Evolutionary conservation across 2,329 filamentous ascomycete species (phyloP), one percentile per base, ranked within the genome.

Genomic region (Coleophoma cylindrospora): DNA sequence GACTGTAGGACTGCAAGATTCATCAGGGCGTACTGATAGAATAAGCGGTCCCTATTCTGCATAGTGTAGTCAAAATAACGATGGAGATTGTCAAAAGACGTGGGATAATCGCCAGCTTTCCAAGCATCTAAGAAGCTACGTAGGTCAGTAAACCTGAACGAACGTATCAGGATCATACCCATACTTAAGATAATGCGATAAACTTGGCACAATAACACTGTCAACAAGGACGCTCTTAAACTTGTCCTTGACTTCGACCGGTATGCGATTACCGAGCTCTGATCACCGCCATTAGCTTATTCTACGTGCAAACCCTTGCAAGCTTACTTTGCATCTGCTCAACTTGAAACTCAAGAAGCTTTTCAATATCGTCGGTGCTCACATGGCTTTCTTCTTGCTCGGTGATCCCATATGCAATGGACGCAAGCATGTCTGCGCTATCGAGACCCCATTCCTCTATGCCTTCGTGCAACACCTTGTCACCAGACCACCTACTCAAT

Each of bases 51-150:
- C 53, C 84, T 76, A 57, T 84, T 87, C 61, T 94, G 87, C 82
- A 95, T 91, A 1, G 91, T 94, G 68, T 96, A 96, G 67, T 99
- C 94, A 61, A 96, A 99, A 67, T 96, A 99, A 47, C 90, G 85
- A 66, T 97, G 91, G 17, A 99, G 76, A 57, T 86, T 86, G 62
- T 99, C 92, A 64, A 96, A 94, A 0, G 94, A 87, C 1, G 88
- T 89, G 12, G 88, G 84, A 62, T 92, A 95, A 67, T 97, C 91
- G 4, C 92, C 92, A 3, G 90, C 84, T 65, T 87, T 82, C 92
- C 91, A 97, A 1, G 91, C 83, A 66, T 99, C 91, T 13, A 96
- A 83, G 63, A 95, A 97, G 58, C 86, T 89, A 58, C 48, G 19
- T 53, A 13, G 13, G 43, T 64, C 37, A 66, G 55, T 19, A 19